Evolutionary conservation across 1,284 basidiomycete genomes (phyloP).

Genomic region (Puccinia horiana): DNA sequence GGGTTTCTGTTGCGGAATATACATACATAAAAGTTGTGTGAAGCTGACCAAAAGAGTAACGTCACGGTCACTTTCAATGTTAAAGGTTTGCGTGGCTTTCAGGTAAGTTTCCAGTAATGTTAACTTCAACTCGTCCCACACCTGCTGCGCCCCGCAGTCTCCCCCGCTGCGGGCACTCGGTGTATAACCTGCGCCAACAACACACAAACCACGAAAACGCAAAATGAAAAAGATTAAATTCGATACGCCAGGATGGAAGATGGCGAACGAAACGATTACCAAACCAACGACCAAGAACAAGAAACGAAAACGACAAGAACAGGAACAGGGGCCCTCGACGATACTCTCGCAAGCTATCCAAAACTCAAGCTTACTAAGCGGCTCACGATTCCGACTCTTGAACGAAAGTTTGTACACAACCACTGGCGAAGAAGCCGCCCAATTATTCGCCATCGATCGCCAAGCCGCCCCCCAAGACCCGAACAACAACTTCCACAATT

Average conservation of each 20-base stretch:
- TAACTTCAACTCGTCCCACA: too few relatives aligned
- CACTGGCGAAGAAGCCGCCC: constrained; percentile 53
- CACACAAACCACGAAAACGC: neutral
- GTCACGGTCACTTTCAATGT: too few relatives aligned
- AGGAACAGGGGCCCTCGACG: neutral
- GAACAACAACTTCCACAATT: constrained; percentile 53
- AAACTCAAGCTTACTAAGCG: constrained; percentile 54
- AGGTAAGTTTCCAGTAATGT: too few relatives aligned
- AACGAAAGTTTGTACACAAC: constrained; percentile 58
- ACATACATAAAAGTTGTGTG: too few relatives aligned
- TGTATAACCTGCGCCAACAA: too few relatives aligned
- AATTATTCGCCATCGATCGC: constrained; percentile 50
- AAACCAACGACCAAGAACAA: neutral
- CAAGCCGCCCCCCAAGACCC: neutral
- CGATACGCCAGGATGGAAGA: constrained; percentile 36
- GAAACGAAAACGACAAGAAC: neutral
- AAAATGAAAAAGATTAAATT: neutral
- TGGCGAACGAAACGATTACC: neutral
- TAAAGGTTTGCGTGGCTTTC: too few relatives aligned
- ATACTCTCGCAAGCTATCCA: constrained; percentile 24
- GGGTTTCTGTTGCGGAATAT: too few relatives aligned
- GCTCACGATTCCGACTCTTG: constrained; percentile 58
- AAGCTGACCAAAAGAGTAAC: too few relatives aligned
- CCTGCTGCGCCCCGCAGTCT: too few relatives aligned
- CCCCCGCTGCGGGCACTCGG: too few relatives aligned